A percentile compares a stretch with the other conserved stretches of the same genome.
Evolutionary conservation across 768 basidiomycete species (phyloP).

Genomic region (Candolleomyces eurysporus): DNA sequence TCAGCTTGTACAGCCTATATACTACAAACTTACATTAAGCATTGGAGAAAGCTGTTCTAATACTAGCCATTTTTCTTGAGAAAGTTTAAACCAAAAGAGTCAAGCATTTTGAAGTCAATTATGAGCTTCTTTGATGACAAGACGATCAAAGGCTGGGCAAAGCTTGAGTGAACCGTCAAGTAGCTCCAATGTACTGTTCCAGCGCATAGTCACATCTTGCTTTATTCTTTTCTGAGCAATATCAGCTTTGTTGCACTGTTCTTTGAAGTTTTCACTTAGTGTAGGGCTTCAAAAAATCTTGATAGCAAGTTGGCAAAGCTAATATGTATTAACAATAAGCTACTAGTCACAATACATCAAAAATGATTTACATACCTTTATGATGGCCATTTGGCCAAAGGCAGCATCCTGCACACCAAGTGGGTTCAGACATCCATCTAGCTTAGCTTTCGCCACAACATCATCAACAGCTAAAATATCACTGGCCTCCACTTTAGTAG

Average conservation of each 20-base stretch:
- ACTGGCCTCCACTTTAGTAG: conserved; percentile 16
- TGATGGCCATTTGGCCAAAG: conserved; percentile 6
- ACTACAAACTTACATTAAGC: too few relatives aligned
- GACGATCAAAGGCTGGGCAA: too few relatives aligned
- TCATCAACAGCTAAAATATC: conserved; percentile 15
- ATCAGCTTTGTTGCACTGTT: conserved; percentile 1
- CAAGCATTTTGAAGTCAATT: too few relatives aligned
- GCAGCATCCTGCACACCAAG: neutral
- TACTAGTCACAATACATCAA: neutral
- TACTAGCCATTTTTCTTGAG: too few relatives aligned
- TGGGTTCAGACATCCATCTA: neutral
- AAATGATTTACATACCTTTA: conserved; percentile 9
- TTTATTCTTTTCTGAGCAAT: conserved; percentile 15
- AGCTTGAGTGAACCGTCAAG: too few relatives aligned
- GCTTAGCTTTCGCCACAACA: conserved; percentile 5
- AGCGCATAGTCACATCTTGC: too few relatives aligned
- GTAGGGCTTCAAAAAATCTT: conserved; percentile 18
- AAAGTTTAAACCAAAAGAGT: too few relatives aligned
- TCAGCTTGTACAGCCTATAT: too few relatives aligned
- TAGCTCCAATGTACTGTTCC: too few relatives aligned
- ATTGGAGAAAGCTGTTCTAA: too few relatives aligned
- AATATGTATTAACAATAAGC: conserved; percentile 2
- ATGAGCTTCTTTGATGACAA: too few relatives aligned
- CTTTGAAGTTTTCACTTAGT: conserved; percentile 13
- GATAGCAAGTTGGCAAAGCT: conserved; percentile 16